Percentiles rank a stretch among this genome's conserved stretches.
These are phyloP conservation scores for Exophiala oligosperma DNA, from an alignment of 2,329 filamentous ascomycete species.

Conservation along the genomic window DNA sequence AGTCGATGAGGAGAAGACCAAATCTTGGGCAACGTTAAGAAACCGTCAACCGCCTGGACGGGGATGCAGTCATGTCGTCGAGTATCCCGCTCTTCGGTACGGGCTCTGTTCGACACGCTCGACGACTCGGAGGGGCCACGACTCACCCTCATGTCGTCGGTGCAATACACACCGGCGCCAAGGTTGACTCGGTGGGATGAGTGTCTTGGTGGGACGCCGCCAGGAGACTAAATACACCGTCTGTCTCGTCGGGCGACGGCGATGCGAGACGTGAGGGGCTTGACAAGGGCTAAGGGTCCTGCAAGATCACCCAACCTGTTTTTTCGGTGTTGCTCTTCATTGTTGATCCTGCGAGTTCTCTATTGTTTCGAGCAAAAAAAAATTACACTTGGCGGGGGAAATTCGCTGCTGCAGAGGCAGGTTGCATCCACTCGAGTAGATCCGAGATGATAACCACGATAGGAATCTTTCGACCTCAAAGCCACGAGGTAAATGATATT, in stretches of 20 bases:
- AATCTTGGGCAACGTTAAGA: constrained; percentile 81
- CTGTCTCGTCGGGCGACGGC: constrained; percentile 74
- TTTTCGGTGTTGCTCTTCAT: too few relatives aligned
- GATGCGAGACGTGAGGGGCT: constrained; percentile 8
- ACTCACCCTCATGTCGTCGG: constrained; percentile 34
- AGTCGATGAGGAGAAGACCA: constrained; percentile 60
- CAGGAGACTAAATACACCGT: constrained; percentile 5
- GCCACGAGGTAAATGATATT: too few relatives aligned
- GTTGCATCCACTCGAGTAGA: too few relatives aligned
- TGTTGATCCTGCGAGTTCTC: too few relatives aligned
- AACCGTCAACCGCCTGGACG: constrained; percentile 80
- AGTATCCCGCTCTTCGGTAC: constrained; percentile 77
- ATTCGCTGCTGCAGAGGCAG: too few relatives aligned
- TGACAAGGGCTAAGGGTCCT: constrained; percentile 12
- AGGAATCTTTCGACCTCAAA: too few relatives aligned
- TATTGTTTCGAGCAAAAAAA: too few relatives aligned
- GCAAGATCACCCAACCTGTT: constrained; percentile 12
- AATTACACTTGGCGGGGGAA: too few relatives aligned
- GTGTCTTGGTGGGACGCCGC: constrained; percentile 27
- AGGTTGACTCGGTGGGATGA: constrained; percentile 39
- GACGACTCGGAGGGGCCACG: constrained; percentile 41
- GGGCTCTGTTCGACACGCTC: constrained; percentile 72
- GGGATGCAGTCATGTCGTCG: constrained; percentile 97
- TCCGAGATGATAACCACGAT: too few relatives aligned
- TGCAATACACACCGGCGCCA: constrained; percentile 41